phyloP scores from a whole-genome alignment of 441 rosid genomes.

The Populus trichocarpa region DNA sequence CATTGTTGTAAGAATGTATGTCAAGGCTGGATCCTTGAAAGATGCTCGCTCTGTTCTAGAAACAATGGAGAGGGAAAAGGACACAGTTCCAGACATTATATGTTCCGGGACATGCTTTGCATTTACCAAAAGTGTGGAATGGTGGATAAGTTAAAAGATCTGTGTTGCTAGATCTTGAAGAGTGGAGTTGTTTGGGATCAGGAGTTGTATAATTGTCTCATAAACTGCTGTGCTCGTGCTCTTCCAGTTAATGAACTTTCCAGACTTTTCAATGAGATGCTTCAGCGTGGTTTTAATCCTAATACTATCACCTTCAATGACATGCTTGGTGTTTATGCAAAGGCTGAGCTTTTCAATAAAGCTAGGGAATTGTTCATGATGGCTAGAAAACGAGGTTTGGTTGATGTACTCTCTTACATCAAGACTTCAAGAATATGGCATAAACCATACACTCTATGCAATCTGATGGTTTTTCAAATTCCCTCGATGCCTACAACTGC shows the following conservation, averaged over 20 bases:
- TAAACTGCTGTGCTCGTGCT: slow-evolving; percentile 85
- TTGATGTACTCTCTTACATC: slow-evolving; percentile 79
- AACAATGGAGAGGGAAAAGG: slow-evolving; percentile 54
- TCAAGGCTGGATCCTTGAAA: slow-evolving; percentile 67
- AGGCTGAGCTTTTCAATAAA: slow-evolving; percentile 70
- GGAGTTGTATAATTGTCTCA: slow-evolving; percentile 75
- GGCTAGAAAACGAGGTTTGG: slow-evolving; percentile 63
- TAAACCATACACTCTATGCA: slow-evolving; percentile 67
- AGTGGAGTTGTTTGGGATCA: slow-evolving; percentile 75
- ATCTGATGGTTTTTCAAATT: slow-evolving; percentile 76
- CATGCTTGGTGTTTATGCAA: slow-evolving; percentile 82
- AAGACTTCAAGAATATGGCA: slow-evolving; percentile 64
- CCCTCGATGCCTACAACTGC: slow-evolving; percentile 84
- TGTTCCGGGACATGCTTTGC: slow-evolving; percentile 78
- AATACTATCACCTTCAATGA: slow-evolving; percentile 60
- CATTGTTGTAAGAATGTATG: slow-evolving; percentile 71
- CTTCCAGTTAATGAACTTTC: slow-evolving; percentile 76
- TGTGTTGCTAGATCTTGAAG: slow-evolving; percentile 53
- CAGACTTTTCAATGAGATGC: slow-evolving; percentile 68
- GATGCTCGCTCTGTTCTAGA: slow-evolving; percentile 71
- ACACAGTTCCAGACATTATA: slow-evolving; percentile 65
- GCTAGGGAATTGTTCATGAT: slow-evolving; percentile 49
- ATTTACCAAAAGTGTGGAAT: slow-evolving; percentile 67
- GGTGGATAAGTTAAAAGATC: slow-evolving; percentile 44
- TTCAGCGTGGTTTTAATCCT: slow-evolving; percentile 59